Evolutionary conservation across 202 grass and related monocot genomes (phyloP).

Genomic region (Bolboschoenoplectus hybrid): DNA sequence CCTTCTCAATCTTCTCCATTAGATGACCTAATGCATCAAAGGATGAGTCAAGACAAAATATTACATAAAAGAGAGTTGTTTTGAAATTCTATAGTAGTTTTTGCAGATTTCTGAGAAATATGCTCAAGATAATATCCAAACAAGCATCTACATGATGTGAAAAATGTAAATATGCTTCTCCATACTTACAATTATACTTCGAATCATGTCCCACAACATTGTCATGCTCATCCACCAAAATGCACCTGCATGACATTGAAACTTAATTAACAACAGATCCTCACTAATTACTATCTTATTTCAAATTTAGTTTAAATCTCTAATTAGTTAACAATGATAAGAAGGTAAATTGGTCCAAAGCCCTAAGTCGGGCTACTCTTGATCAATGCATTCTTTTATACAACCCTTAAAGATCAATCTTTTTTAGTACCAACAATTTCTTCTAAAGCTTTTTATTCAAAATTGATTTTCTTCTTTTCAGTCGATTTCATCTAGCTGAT

Average conservation of each 20-base stretch:
- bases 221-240: constrained; percentile 94
- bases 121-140: constrained; percentile 12
- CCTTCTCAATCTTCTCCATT: constrained; percentile 93
- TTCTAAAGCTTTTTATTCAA: neutral
- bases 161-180: constrained; percentile 29
- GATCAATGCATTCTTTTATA: constrained; percentile 23
- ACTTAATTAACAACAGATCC: constrained; percentile 12
- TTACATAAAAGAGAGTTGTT: constrained; percentile 28
- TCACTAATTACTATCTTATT: constrained; percentile 6
- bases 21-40: constrained; percentile 67
- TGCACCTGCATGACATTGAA: constrained; percentile 65
- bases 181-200: constrained; percentile 90
- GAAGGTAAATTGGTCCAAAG: constrained; percentile 2
- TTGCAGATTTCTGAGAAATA: constrained; percentile 18
- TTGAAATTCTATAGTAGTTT: neutral
- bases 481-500: neutral
- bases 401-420: neutral
- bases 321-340: neutral
- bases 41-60: neutral
- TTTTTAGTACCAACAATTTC: neutral
- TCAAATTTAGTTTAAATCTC: neutral
- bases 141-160: constrained; percentile 12
- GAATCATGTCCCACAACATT: constrained; percentile 92
- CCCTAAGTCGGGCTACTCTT: neutral
- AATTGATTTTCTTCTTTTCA: neutral